A percentile compares a stretch with the other conserved stretches of the same genome.
phyloP scores from a whole-genome alignment of 2,329 filamentous ascomycete genomes.

The Clonostachys solani region DNA sequence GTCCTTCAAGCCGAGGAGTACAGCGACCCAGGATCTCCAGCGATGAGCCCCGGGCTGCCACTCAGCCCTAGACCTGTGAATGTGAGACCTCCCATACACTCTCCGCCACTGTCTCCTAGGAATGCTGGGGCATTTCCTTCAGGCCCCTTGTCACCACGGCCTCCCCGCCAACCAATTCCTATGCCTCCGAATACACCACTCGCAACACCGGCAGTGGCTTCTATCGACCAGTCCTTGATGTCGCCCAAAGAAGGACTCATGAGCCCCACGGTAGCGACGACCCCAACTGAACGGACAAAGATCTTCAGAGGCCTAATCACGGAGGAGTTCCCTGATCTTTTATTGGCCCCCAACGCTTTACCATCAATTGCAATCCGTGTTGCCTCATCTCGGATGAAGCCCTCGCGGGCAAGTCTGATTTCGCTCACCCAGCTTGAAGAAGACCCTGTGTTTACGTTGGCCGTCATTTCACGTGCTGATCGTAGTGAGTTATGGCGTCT shows the following conservation, averaged over 20 bases:
- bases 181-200: constrained; percentile 67
- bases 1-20: constrained; percentile 34
- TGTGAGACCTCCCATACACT: constrained; percentile 43
- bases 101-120: constrained; percentile 67
- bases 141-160: constrained; percentile 65
- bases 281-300: constrained; percentile 36
- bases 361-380: constrained; percentile 83
- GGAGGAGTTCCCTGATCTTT: constrained; percentile 80
- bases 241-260: constrained; percentile 4
- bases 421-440: constrained; percentile 79
- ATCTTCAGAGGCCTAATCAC: constrained; percentile 77
- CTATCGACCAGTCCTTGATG: constrained; percentile 27
- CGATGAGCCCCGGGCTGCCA: constrained; percentile 58
- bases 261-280: constrained; percentile 8
- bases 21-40: constrained; percentile 23
- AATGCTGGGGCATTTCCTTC: constrained; percentile 35
- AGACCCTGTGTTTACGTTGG: constrained; percentile 90
- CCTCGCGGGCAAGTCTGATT: constrained; percentile 80
- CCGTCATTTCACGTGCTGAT: constrained; percentile 74
- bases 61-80: constrained; percentile 54
- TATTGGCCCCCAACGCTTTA: constrained; percentile 84
- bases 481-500: constrained; percentile 84
- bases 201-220: constrained; percentile 21
- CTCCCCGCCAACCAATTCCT: constrained; percentile 69
- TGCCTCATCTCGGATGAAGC: constrained; percentile 90